Evolutionary conservation across 2,329 filamentous ascomycete species (phyloP).

Genomic region (Myriosclerotinia curreyana): DNA sequence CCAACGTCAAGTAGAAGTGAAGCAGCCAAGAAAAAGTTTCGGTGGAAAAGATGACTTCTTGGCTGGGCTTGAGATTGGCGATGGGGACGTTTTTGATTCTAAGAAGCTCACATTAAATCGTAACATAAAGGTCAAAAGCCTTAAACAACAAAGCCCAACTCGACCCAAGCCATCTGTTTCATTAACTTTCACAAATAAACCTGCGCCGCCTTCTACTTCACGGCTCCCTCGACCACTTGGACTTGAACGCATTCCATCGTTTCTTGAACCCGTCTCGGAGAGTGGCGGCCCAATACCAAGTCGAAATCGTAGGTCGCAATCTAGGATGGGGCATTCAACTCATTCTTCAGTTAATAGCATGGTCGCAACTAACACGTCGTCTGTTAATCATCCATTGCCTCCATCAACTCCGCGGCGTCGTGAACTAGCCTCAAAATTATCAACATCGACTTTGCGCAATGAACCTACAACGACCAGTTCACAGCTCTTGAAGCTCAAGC

Average conservation of each 20-base stretch:
- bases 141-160: conserved; percentile 64
- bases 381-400: conserved; percentile 51
- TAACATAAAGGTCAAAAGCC: conserved; percentile 83
- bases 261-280: conserved; percentile 90
- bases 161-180: conserved; percentile 75
- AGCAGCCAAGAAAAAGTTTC: conserved; percentile 34
- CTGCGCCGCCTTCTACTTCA: conserved; percentile 52
- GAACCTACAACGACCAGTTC: conserved; percentile 64
- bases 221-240: conserved; percentile 75
- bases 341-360: conserved; percentile 67
- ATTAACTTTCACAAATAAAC: conserved; percentile 85
- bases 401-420: conserved; percentile 60
- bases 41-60: conserved; percentile 70
- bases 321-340: conserved; percentile 64
- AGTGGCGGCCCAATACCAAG: conserved; percentile 69
- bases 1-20: conserved; percentile 46
- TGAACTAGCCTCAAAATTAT: conserved; percentile 55
- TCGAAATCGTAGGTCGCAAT: conserved; percentile 60
- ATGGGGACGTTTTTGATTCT: conserved; percentile 76
- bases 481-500: conserved; percentile 63
- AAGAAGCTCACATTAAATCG: conserved; percentile 82
- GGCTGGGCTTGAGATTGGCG: conserved; percentile 80
- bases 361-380: conserved; percentile 57
- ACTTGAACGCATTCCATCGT: conserved; percentile 69
- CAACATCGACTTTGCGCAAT: conserved; percentile 52